These are phyloP conservation scores for Xylaria sp. DNA, from an alignment of 2,329 filamentous ascomycete genomes.

Conservation along the genomic window DNA sequence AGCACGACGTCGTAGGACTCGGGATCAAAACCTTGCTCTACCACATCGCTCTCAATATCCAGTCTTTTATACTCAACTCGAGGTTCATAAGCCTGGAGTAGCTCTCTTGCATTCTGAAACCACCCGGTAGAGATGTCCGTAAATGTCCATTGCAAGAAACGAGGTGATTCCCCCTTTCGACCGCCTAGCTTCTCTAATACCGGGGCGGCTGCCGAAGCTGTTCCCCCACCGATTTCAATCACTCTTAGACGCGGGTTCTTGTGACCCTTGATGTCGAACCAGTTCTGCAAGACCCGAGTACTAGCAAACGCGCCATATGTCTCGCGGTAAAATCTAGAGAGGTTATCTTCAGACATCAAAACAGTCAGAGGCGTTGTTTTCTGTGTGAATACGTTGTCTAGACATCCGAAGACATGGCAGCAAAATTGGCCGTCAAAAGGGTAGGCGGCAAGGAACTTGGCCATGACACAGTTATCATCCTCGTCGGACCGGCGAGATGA, in stretches of 20 bases:
- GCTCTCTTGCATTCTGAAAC: constrained; percentile 14
- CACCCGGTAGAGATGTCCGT: constrained; percentile 15
- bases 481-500: neutral
- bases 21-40: constrained; percentile 16
- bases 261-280: constrained; percentile 25
- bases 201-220: constrained; percentile 13
- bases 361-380: constrained; percentile 8
- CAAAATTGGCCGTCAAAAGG: constrained; percentile 17
- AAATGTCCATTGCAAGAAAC: constrained; percentile 16
- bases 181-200: constrained; percentile 10
- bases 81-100: constrained; percentile 9
- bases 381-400: constrained; percentile 20
- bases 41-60: constrained; percentile 12
- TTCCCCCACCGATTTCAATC: constrained; percentile 23
- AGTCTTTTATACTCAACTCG: constrained; percentile 15
- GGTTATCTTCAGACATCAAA: constrained; percentile 13
- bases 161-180: constrained; percentile 9
- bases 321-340: constrained; percentile 19
- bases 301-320: constrained; percentile 8
- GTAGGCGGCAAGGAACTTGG: constrained; percentile 12
- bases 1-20: constrained; percentile 22
- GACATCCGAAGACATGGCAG: constrained; percentile 4
- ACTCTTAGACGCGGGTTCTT: constrained; percentile 22
- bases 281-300: constrained; percentile 17
- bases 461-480: neutral